Conservation (phyloP, 352 stramenopile genomes). For the Hyaloperonospora arabidopsidis region DNA sequence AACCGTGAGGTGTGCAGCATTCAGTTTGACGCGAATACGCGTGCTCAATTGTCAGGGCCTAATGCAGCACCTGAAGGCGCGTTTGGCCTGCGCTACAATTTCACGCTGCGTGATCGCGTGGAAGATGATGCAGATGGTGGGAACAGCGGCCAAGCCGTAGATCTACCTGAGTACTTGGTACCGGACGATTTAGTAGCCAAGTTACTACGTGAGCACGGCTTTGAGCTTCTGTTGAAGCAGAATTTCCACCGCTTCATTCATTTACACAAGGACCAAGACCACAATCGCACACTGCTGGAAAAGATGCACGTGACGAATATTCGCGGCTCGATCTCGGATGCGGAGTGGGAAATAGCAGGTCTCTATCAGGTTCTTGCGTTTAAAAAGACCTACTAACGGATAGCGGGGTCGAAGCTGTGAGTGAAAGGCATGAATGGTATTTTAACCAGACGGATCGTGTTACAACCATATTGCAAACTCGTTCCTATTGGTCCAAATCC, state of each 20-base stretch:
- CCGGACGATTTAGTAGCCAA: constrained; percentile 68
- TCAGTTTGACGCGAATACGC: constrained; percentile 56
- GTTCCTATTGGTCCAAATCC: no score
- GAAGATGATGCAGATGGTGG: constrained; percentile 44
- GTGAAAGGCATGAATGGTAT: no score
- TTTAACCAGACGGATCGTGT: no score
- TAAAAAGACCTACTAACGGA: constrained; percentile 65
- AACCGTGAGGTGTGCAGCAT: constrained; percentile 74
- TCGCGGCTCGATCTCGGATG: constrained; percentile 71
- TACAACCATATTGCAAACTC: no score
- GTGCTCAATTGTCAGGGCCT: constrained; percentile 37
- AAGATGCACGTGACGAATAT: constrained; percentile 88
- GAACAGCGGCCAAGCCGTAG: constrained; percentile 65
- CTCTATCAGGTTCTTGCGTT: constrained; percentile 83
- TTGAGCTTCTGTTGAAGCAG: constrained; percentile 76
- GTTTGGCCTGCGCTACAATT: constrained; percentile 88
- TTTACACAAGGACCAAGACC: constrained; percentile 62
- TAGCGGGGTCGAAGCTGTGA: no score
- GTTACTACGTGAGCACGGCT: constrained; percentile 63
- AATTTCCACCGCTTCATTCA: constrained; percentile 81
- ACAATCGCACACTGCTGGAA: constrained; percentile 57
- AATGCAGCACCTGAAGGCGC: constrained; percentile 30
- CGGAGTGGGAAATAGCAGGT: constrained; percentile 81
- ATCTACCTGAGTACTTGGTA: constrained; percentile 88
- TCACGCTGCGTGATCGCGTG: constrained; percentile 74